Conservation (phyloP, 495 filamentous ascomycete genomes). For the Daldinia decipiens region DNA sequence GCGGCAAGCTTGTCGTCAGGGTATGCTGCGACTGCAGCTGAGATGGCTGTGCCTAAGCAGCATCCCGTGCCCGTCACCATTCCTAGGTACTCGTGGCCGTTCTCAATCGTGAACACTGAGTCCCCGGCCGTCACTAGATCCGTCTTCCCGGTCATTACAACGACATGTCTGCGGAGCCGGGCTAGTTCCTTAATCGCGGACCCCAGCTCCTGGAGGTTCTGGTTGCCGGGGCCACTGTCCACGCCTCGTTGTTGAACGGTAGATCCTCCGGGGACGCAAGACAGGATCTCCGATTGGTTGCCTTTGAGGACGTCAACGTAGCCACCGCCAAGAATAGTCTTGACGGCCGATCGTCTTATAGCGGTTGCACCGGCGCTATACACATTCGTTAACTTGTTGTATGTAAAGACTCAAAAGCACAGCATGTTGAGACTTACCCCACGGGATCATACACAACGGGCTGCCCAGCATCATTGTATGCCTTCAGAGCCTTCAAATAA, state of each 20-base stretch:
- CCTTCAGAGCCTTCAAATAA: constrained; percentile 67
- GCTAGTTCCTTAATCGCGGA: constrained; percentile 72
- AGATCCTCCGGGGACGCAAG: constrained; percentile 70
- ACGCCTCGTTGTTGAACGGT: constrained; percentile 81
- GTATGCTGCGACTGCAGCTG: constrained; percentile 72
- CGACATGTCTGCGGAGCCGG: constrained; percentile 71
- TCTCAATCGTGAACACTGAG: constrained; percentile 71
- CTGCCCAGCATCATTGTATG: constrained; percentile 79
- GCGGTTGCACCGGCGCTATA: constrained; percentile 77
- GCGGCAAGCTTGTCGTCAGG: constrained; percentile 72
- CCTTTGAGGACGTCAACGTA: constrained; percentile 93
- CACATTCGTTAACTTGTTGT: neutral
- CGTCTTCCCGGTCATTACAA: constrained; percentile 84
- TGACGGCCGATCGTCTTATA: constrained; percentile 75
- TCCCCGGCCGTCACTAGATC: constrained; percentile 84
- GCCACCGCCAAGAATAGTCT: constrained; percentile 74
- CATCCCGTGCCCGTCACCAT: constrained; percentile 90
- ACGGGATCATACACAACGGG: constrained; percentile 92
- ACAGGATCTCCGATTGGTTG: constrained; percentile 90
- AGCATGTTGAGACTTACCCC: constrained; percentile 58
- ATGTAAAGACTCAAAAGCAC: neutral
- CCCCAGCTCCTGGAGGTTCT: constrained; percentile 64
- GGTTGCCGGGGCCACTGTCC: constrained; percentile 74
- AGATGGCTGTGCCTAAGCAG: constrained; percentile 82
- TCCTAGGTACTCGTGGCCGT: constrained; percentile 83